phyloP scores from a whole-genome alignment of 257 asterid species.

The Anisodus tanguticus region DNA sequence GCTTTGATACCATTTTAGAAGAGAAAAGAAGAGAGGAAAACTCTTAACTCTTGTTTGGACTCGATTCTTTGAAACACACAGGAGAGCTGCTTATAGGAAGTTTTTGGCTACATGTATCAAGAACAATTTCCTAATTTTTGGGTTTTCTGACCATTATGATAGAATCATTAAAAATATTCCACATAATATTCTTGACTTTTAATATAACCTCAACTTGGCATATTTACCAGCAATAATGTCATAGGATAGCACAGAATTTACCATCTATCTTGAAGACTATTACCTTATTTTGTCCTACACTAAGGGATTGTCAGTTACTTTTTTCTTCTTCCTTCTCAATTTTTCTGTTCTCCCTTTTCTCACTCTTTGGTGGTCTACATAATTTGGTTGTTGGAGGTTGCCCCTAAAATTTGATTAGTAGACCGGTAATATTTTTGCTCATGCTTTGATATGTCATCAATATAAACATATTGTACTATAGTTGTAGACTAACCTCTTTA shows the following conservation, averaged over 20 bases:
- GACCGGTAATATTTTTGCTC: not conserved
- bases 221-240: constrained; percentile 4
- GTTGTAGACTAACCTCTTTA: constrained; percentile 13
- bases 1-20: too few species aligned
- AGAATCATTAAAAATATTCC: not conserved
- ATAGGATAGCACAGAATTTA: not conserved
- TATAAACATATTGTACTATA: constrained; percentile 9
- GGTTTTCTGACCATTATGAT: not conserved
- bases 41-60: not conserved
- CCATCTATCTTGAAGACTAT: constrained; percentile 9
- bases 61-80: not conserved
- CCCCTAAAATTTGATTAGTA: constrained; percentile 17
- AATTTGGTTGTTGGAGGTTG: constrained; percentile 15
- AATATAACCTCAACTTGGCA: not conserved
- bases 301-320: not conserved
- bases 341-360: not conserved
- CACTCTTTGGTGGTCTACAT: not conserved
- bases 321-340: not conserved
- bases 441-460: constrained; percentile 2
- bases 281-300: not conserved
- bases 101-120: not conserved
- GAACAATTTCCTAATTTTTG: not conserved
- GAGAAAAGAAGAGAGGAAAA: too few species aligned
- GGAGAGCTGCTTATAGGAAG: not conserved
- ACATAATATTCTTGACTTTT: not conserved